These are phyloP conservation scores for Amyloporia xantha DNA, from an alignment of 768 basidiomycete species.

Conservation along the genomic window DNA sequence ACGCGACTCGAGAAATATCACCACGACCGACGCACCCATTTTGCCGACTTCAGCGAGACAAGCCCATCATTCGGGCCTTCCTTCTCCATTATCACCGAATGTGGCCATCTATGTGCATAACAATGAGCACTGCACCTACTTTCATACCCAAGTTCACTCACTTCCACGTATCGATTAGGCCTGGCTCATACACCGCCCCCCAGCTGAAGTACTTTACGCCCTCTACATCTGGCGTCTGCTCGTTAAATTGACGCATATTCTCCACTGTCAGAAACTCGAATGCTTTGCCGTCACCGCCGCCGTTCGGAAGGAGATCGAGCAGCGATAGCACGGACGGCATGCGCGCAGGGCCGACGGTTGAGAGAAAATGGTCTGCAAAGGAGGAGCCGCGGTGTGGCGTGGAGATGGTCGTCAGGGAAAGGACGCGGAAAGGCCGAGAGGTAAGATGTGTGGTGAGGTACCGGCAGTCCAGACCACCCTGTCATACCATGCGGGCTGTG, in stretches of 20 bases:
- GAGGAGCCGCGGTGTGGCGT: conserved; percentile 92
- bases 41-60: conserved; percentile 79
- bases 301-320: conserved; percentile 81
- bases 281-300: conserved; percentile 91
- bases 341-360: conserved; percentile 56
- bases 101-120: conserved; percentile 45
- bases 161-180: conserved; percentile 88
- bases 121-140: background rate
- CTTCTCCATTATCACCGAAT: conserved; percentile 73
- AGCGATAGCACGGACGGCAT: conserved; percentile 67
- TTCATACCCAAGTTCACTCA: conserved; percentile 17
- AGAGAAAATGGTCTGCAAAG: conserved; percentile 88
- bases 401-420: conserved; percentile 89
- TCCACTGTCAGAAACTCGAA: conserved; percentile 83
- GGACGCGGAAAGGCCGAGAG: conserved; percentile 68
- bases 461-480: conserved; percentile 92
- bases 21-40: conserved; percentile 76
- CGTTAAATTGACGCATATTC: conserved; percentile 87
- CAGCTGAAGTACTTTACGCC: conserved; percentile 89
- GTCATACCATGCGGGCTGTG: background rate
- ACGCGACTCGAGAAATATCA: no score
- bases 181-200: conserved; percentile 89
- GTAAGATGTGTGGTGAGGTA: conserved; percentile 81
- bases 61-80: conserved; percentile 95
- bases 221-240: conserved; percentile 70